A percentile compares a stretch with the other conserved stretches of the same genome.
Evolutionary conservation across 352 stramenopile species (phyloP).

Genomic region (Pythium biforme): DNA sequence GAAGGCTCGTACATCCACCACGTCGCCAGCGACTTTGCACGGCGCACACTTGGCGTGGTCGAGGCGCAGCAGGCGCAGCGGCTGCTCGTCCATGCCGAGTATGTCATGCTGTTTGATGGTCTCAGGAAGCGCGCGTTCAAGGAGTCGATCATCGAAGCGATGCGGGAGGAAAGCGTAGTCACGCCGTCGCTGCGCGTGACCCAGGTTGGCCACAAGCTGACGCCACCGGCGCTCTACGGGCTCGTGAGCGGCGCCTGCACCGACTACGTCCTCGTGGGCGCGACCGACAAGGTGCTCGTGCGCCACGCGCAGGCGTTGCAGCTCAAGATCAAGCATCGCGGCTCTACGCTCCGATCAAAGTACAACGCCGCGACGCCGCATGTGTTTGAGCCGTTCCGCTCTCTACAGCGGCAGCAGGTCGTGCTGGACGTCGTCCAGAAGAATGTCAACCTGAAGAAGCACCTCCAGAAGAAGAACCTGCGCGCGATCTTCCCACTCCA

Average conservation of each 20-base stretch:
- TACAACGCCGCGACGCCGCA: constrained; percentile 42
- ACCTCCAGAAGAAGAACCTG: constrained; percentile 54
- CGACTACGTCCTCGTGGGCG: constrained; percentile 66
- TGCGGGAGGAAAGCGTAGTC: constrained; percentile 64
- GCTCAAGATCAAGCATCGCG: constrained; percentile 73
- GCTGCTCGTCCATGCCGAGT: constrained; percentile 51
- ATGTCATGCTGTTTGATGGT: constrained; percentile 72
- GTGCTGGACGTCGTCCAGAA: constrained; percentile 73
- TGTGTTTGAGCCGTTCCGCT: constrained; percentile 70
- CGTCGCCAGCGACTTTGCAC: constrained; percentile 40
- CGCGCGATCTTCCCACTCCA: constrained; percentile 66
- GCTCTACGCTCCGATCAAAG: constrained; percentile 53
- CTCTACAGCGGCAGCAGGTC: constrained; percentile 73
- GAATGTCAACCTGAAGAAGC: constrained; percentile 64
- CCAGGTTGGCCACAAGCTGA: constrained; percentile 30
- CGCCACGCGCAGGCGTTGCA: constrained; percentile 61
- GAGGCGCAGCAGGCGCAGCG: constrained; percentile 12
- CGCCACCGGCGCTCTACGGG: constrained; percentile 13
- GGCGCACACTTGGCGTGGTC: constrained; percentile 29
- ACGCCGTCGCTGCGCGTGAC: constrained; percentile 53
- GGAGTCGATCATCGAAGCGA: constrained; percentile 66
- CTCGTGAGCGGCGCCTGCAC: constrained; percentile 10
- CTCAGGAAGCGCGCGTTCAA: constrained; percentile 61
- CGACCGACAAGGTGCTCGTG: constrained; percentile 51
- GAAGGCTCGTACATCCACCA: constrained; percentile 73